Evolutionary conservation across 305 asterid genomes (phyloP).

Genomic region (Ilex paraguariensis): DNA sequence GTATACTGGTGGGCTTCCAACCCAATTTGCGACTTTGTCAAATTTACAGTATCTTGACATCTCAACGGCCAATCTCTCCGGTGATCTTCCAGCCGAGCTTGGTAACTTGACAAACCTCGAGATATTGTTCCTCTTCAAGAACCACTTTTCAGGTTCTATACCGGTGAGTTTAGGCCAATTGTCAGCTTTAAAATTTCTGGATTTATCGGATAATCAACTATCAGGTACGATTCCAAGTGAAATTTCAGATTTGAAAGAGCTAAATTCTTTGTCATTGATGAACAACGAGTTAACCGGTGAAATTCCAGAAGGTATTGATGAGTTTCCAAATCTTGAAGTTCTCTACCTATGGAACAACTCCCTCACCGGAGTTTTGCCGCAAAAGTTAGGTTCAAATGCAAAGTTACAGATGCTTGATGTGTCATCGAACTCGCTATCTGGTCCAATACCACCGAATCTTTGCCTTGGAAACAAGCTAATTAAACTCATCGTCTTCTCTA

Average conservation of each 20-base stretch:
- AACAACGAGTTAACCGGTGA: neutral
- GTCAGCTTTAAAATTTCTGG: neutral
- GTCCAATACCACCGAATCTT: neutral
- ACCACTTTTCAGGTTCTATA: neutral
- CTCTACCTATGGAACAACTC: neutral
- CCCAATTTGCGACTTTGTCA: conserved; percentile 30
- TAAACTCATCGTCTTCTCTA: neutral
- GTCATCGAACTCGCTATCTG: neutral
- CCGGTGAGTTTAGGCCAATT: neutral
- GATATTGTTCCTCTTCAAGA: neutral
- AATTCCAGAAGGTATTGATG: neutral
- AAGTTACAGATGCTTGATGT: neutral
- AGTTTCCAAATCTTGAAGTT: neutral
- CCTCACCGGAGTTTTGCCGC: neutral
- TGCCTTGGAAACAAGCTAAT: neutral
- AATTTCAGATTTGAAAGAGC: neutral
- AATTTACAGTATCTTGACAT: conserved; percentile 17
- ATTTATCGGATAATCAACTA: neutral
- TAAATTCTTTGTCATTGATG: neutral
- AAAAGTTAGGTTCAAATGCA: neutral
- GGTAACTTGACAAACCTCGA: neutral
- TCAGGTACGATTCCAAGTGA: neutral
- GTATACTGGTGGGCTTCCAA: conserved; percentile 46
- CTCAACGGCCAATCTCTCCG: neutral
- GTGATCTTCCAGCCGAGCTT: neutral